phyloP scores from a whole-genome alignment of 129 eudicot genomes.

The Escallonia herrerae region DNA sequence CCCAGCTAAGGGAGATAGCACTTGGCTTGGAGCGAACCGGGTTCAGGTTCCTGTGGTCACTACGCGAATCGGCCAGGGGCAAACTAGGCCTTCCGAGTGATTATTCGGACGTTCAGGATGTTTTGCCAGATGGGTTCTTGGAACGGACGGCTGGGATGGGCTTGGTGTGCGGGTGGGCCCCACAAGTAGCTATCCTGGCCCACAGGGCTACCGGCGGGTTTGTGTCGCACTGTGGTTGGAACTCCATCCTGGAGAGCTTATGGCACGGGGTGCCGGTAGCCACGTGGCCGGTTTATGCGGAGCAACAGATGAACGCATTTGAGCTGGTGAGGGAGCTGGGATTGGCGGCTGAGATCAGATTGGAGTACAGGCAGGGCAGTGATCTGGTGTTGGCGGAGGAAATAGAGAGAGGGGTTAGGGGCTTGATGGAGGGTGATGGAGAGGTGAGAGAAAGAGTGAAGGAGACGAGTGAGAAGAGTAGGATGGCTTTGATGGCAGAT shows the following conservation, averaged over 20 bases:
- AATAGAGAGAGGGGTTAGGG: slow-evolving; percentile 11
- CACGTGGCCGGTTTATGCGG: slow-evolving; percentile 21
- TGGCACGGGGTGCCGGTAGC: slow-evolving; percentile 23
- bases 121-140: slow-evolving; percentile 13
- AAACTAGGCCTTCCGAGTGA: slow-evolving; percentile 7
- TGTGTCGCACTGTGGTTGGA: slow-evolving; percentile 25
- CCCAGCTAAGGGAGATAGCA: slow-evolving; percentile 15
- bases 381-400: slow-evolving; percentile 19
- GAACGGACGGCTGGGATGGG: slow-evolving; percentile 16
- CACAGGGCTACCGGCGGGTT: slow-evolving; percentile 19
- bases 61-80: slow-evolving; percentile 6
- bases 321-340: slow-evolving; percentile 18
- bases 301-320: slow-evolving; percentile 24
- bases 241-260: slow-evolving; percentile 17
- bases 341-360: slow-evolving; percentile 11
- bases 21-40: slow-evolving; percentile 15
- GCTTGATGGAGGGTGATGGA: slow-evolving; percentile 11
- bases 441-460: slow-evolving; percentile 10
- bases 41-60: slow-evolving; percentile 15
- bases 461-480: slow-evolving; percentile 4
- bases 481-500: slow-evolving; percentile 3
- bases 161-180: slow-evolving; percentile 19
- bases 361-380: slow-evolving; percentile 9
- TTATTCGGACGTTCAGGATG: not conserved
- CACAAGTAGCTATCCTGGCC: slow-evolving; percentile 13